Percentiles rank a stretch among this genome's conserved stretches.
Evolutionary conservation across 2,329 filamentous ascomycete genomes (phyloP).

Genomic region (Periconia sp.): DNA sequence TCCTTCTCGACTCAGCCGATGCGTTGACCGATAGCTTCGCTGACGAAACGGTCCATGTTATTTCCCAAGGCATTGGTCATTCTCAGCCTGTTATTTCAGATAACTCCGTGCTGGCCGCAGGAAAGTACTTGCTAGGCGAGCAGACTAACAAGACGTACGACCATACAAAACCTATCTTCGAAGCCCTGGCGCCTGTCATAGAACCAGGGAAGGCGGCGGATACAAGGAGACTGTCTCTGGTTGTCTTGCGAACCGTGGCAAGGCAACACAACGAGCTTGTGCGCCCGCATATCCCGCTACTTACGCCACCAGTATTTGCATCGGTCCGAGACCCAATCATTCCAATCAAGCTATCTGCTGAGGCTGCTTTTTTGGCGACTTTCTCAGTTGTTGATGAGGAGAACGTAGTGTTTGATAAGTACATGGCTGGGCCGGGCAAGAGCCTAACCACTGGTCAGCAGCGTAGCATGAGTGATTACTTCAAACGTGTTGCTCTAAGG

Average conservation of each 20-base stretch:
- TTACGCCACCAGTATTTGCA: constrained; percentile 86
- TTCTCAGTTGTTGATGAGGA: constrained; percentile 92
- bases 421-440: constrained; percentile 71
- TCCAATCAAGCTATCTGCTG: constrained; percentile 91
- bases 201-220: constrained; percentile 80
- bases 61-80: constrained; percentile 79
- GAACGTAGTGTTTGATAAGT: constrained; percentile 86
- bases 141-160: constrained; percentile 73
- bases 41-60: constrained; percentile 76
- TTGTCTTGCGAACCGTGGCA: constrained; percentile 84
- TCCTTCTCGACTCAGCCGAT: constrained; percentile 79
- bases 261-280: constrained; percentile 80
- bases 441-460: constrained; percentile 75
- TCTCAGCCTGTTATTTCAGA: constrained; percentile 80
- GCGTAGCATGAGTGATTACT: constrained; percentile 94
- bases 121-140: constrained; percentile 82
- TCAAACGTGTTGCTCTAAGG: constrained; percentile 87
- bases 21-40: constrained; percentile 71
- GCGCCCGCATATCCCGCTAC: constrained; percentile 77
- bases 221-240: constrained; percentile 82
- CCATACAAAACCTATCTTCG: constrained; percentile 77
- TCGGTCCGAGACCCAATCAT: constrained; percentile 91
- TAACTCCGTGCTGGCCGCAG: constrained; percentile 86
- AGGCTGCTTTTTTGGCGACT: constrained; percentile 89
- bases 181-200: constrained; percentile 76